Evolutionary conservation across 31 red algal species (phyloP), one percentile per base, ranked within the genome.

Genomic region (Odonthalia washingtoniensis): DNA sequence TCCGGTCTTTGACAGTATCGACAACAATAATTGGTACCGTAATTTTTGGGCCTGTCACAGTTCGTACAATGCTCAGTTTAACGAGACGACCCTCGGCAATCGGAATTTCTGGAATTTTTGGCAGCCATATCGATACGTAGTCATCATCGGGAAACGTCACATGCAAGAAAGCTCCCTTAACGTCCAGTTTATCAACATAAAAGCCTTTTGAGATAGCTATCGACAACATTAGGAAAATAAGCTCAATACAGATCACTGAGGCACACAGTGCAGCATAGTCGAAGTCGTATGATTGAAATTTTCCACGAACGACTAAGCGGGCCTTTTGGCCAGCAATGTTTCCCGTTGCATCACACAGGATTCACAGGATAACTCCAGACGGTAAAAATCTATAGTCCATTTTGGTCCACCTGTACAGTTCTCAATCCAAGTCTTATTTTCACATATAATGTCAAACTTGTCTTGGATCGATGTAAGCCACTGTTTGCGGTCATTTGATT

Each of bases 101-200:
- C 24, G 52, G 40, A 26, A 70, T 62, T 0, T 43, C 34, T 70
- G 44, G 0, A 37, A 88, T 79, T 33, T 70, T 52, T 0, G 74
- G 44, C 28, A 80, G 1, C 35, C 72, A 0, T 16, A 80, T 27
- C 35, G 31, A 88, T 5, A 80, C 70, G 5, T 66, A 6, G 36
- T 44, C 21, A 5, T 24, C 49, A 21, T 79, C 43, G 14, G 65
- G 74, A 17, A 88, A 18, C 4, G n/a, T 0, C 12, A 70, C 63
- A 70, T 88, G 38, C 12, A 88, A 44, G 31, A 80, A 88, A 5
- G 85, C 85, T 18, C 53, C 85, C 61, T 79, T 88, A 0, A 79
- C 72, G 0, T 88, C 85, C 3, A 78, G 12, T 38, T 80, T 73
- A 35, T 88, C 37, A 28, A 40, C 33, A 17, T 72, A 18, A 73